Base-by-base conservation (phyloP, 306 rosid species). In the Herpetospermum pedunculosum region DNA sequence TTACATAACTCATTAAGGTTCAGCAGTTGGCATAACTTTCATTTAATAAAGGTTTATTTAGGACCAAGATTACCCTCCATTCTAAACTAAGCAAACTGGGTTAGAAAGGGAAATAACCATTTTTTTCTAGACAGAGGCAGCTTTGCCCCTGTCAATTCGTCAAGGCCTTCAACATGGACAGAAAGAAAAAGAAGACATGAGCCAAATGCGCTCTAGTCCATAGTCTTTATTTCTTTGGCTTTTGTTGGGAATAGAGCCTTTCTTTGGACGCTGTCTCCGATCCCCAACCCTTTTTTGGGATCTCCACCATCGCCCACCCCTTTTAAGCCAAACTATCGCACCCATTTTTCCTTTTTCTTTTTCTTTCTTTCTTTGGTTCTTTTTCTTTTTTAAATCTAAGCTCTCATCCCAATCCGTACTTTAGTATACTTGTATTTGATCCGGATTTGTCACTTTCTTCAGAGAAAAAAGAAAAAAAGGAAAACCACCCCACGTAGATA, bases 211-310 rank as follows among this genome's bases (percentile, higher is more conserved):
- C 13, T 62, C 28, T 35, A 43, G 52, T 44, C 53, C 21, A 16
- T 28, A 70, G 41, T 46, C 32, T 21, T 63, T 53, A 55, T 54
- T 53, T 44, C 47, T 69, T 48, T 37, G 28, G 76, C 80, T 77
- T 77, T 82, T 79, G 77, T 77, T 77, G 82, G 78, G 76, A 77
- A 64, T 64, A 75, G 76, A 81, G 81, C 67, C 18, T 71, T 63
- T 72, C 72, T 76, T 80, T 72, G 41, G 58, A 28, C 53, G 54
- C 43, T 70, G 74, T 76, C 69, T 54, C 26, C 73, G 70, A 75
- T 72, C 79, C 79, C 41, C 77, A 75, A 71, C 75, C 41, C 74
- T 60, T 62, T 55, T 23, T 73, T 76, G 85, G 83, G 85, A 79
- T 82, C 83, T 75, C 70, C 78, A 72, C 47, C 34, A 64, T 29